Base-by-base conservation (phyloP, 2,329 filamentous ascomycete genomes). In the Aspergillus aculeatinus region DNA sequence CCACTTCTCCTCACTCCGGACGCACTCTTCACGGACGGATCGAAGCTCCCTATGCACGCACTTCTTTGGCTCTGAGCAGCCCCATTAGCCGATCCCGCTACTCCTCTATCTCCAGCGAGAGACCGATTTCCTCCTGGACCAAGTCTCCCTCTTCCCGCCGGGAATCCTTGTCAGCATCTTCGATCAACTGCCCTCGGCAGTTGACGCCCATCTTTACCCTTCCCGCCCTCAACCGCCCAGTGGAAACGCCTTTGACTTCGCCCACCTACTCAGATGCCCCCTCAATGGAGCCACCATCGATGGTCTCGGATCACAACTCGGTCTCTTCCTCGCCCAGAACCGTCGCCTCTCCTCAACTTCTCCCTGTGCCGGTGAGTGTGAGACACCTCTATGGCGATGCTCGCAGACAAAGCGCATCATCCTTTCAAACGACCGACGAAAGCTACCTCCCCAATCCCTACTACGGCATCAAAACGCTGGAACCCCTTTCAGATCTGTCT, bases 281-380 rank as follows among this genome's bases (percentile, higher is more conserved):
- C 19, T 83, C 80, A 2, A 77, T 83, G 16, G 87, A 89, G 49
- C 85, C 87, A 4, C 88, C 88, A 6, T 90, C 89, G 1, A 81
- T 91, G 63, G 81, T 90, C 53, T 92, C 90, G 0, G 91, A 95
- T 72, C 79, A 80, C 29, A 83, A 84, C 63, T 89, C 87, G 1
- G 81, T 84, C 58, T 85, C 85, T 70, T 87, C 86, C 4, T 88
- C 87, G 11, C 85, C 86, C 16, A 77, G 70, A 70, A 78, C 70
- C 64, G 60, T 76, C 53, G 71, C 74, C 47, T 80, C 78, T 3
- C 77, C 78, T 19, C 74, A 78, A 52, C 67, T 77, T 6, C 69
- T 76, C 58, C 73, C 76, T 9, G 68, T 75, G 11, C 76, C 77
- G 1, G 71, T 80, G 44, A 77, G 79, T 58, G 70, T 83, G n/a